Evolutionary conservation across 2,329 filamentous ascomycete species (phyloP), one percentile per base, ranked within the genome.

Genomic region (Trichoderma aggressivum): DNA sequence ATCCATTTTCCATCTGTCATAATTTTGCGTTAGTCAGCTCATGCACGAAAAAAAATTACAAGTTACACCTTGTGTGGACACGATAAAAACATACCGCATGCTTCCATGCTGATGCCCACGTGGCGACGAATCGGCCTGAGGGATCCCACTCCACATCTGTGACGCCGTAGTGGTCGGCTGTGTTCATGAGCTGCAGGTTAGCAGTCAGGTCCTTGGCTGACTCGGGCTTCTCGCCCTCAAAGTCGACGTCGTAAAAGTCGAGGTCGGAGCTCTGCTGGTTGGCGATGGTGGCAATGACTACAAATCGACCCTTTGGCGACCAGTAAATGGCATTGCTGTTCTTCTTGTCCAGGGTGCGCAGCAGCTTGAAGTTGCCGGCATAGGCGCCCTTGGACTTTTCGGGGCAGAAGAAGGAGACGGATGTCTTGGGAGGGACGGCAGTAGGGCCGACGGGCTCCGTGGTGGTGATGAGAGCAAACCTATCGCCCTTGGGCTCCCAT

Each of bases 241-340:
- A 99, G 83, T 98, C 96, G 76, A 98, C 88, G 80, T 99, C 96
- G 86, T 91, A 98, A 85, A 99, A 99, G 80, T 99, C 96, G 72
- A 99, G 90, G 74, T 99, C 96, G 74, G 94, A 97, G 83, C 91
- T 95, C 82, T 97, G 93, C 80, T 94, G 91, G 78, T 94, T 98
- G 82, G 93, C 90, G 67, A 99, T 93, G 12, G 96, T 97, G 68
- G 94, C 96, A 70, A 99, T 90, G 60, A 98, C 91, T 47, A 98
- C 95, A 79, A 99, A 99, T 62, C 96, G 91, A 68, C 96, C 96
- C 81, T 91, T 93, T 28, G 96, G 96, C 24, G 94, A 97, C 96
- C 96, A 99, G 89, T 98, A 98, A 79, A 99, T 99, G 75, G 93
- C 94, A 80, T 99, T 99, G 88, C 92, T 97, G 84, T 97, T 98